Percentiles rank a stretch among this genome's conserved stretches.
Conservation (phyloP, 225 moss, liverwort and hornwort species). For the Sphagnum tenellum region DNA sequence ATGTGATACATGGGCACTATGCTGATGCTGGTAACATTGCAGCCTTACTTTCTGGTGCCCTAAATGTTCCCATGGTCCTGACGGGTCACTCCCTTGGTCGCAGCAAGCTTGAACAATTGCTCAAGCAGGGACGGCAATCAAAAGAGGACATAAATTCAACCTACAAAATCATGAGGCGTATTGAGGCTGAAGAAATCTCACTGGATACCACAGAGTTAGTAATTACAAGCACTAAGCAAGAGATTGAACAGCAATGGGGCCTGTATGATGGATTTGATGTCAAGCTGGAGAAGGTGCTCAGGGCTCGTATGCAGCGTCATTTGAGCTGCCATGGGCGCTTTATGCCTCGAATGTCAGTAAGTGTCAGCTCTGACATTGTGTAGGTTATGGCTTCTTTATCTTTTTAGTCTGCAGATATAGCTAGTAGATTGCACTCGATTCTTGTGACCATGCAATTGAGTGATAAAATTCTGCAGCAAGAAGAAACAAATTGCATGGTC, state of each 20-base stretch:
- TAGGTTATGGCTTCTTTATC: too few species aligned
- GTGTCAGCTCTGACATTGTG: conserved; percentile 3
- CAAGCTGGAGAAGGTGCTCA: conserved; percentile 36
- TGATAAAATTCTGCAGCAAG: background rate
- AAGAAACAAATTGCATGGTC: background rate
- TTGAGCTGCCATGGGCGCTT: conserved; percentile 47
- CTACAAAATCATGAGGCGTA: conserved; percentile 54
- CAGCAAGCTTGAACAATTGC: conserved; percentile 53
- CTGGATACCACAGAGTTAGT: conserved; percentile 55
- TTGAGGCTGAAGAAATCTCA: conserved; percentile 51
- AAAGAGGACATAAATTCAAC: conserved; percentile 38
- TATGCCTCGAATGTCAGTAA: conserved; percentile 60
- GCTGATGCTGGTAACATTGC: conserved; percentile 55
- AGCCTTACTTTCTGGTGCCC: conserved; percentile 36
- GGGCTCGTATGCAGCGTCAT: conserved; percentile 25
- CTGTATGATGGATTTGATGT: conserved; percentile 50
- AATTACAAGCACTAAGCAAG: conserved; percentile 52
- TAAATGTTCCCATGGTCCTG: conserved; percentile 59
- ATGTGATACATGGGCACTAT: conserved; percentile 61
- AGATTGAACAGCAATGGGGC: conserved; percentile 57
- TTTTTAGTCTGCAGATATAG: too few species aligned
- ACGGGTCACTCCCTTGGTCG: conserved; percentile 58
- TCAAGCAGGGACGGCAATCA: conserved; percentile 40
- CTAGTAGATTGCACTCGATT: background rate
- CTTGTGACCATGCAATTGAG: background rate